Conservation (phyloP, 371 early-diverging fungal genomes). For the Actinomucor elegans region DNA sequence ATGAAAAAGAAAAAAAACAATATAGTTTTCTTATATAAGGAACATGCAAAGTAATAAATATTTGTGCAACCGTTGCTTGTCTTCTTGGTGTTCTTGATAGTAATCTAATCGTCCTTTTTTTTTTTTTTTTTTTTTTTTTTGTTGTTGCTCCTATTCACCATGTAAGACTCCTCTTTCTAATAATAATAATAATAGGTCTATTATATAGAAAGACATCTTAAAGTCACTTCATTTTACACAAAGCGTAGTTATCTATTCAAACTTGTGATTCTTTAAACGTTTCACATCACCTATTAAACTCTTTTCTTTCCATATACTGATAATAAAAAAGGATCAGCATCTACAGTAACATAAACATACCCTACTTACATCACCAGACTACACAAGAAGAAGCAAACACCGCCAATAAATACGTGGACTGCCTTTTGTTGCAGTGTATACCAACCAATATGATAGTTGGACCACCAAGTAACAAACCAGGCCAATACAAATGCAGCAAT, state of each 20-base stretch:
- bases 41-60: neutral
- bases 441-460: constrained; percentile 63
- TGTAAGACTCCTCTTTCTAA: too few species aligned
- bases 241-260: neutral
- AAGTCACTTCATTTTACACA: constrained; percentile 1
- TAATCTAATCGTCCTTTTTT: too few species aligned
- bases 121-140: too few species aligned
- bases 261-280: constrained; percentile 14
- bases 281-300: constrained; percentile 23
- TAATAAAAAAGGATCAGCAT: neutral
- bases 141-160: neutral
- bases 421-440: constrained; percentile 48
- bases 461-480: constrained; percentile 60
- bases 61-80: neutral
- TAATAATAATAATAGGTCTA: too few species aligned
- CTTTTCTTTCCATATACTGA: constrained; percentile 34
- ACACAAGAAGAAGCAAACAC: constrained; percentile 37
- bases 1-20: neutral
- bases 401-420: constrained; percentile 61
- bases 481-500: constrained; percentile 46
- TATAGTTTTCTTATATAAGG: neutral
- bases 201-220: too few species aligned
- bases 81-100: too few species aligned
- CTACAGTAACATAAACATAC: neutral
- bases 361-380: constrained; percentile 41